Conservation (phyloP, 805 yeast genomes). For the Cyberlindnera japonica region DNA sequence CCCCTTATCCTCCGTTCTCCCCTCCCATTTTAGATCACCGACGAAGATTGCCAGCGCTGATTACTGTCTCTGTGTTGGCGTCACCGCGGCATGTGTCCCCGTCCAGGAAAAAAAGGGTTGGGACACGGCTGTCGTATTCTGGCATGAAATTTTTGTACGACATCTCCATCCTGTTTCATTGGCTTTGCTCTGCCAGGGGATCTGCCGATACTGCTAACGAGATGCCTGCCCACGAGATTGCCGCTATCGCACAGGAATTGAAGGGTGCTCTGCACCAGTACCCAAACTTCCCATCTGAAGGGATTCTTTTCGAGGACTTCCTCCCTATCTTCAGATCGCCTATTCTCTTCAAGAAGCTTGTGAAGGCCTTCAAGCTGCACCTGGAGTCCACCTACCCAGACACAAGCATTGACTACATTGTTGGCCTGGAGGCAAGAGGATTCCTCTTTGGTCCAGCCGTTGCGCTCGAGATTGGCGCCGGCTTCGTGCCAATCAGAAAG, state of each 20-base stretch:
- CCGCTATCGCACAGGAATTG: conserved; percentile 40
- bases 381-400: conserved; percentile 51
- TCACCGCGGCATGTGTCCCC: not conserved
- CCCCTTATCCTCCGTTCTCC: too few species aligned
- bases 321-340: conserved; percentile 90
- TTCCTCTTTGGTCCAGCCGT: conserved; percentile 94
- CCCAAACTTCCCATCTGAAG: conserved; percentile 92
- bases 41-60: too few species aligned
- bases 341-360: conserved; percentile 69
- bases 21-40: too few species aligned
- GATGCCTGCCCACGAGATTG: conserved; percentile 21
- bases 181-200: too few species aligned
- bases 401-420: conserved; percentile 76
- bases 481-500: conserved; percentile 94
- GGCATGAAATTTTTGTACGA: conserved; percentile 3
- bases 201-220: not conserved
- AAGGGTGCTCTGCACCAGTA: conserved; percentile 64
- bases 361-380: conserved; percentile 77
- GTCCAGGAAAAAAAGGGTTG: not conserved
- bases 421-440: conserved; percentile 96
- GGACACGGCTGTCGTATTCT: too few species aligned
- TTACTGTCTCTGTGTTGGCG: not conserved
- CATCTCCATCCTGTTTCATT: too few species aligned
- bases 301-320: conserved; percentile 92
- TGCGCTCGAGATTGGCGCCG: conserved; percentile 84